A percentile compares a stretch with the other conserved stretches of the same genome.
phyloP scores from a whole-genome alignment of 164 flowering plant genomes.

The Stephania cephalantha region DNA sequence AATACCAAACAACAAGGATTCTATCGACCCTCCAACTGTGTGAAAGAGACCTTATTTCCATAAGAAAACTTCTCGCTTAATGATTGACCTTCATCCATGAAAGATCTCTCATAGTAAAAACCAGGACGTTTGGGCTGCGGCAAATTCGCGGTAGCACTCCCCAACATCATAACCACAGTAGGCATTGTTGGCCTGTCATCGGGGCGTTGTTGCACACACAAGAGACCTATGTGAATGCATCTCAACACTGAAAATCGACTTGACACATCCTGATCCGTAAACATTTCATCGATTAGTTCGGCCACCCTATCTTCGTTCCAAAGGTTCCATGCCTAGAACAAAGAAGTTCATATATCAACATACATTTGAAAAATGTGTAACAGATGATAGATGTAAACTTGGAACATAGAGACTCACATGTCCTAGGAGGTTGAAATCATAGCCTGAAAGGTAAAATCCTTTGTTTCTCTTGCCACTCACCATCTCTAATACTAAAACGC shows the following conservation, averaged over 20 bases:
- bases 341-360: background rate
- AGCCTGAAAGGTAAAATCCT: slow-evolving; percentile 8
- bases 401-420: slow-evolving; percentile 18
- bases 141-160: background rate
- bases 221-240: slow-evolving; percentile 6
- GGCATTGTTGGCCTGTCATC: slow-evolving; percentile 8
- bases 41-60: background rate
- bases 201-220: slow-evolving; percentile 9
- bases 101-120: slow-evolving; percentile 2
- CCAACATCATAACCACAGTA: slow-evolving; percentile 10
- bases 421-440: slow-evolving; percentile 12
- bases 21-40: background rate
- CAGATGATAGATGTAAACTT: background rate
- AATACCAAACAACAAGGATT: too few relatives aligned
- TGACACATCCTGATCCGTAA: background rate
- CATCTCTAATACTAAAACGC: slow-evolving; percentile 23
- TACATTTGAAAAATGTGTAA: background rate
- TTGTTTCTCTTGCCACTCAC: slow-evolving; percentile 22
- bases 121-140: slow-evolving; percentile 5
- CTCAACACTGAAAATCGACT: background rate
- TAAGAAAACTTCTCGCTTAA: background rate
- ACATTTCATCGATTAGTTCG: background rate
- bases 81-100: background rate
- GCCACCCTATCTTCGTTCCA: slow-evolving; percentile 2
- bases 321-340: slow-evolving; percentile 3